These are phyloP conservation scores for Thuja plicata DNA, from an alignment of 83 land plant genomes.

Conservation along the genomic window DNA sequence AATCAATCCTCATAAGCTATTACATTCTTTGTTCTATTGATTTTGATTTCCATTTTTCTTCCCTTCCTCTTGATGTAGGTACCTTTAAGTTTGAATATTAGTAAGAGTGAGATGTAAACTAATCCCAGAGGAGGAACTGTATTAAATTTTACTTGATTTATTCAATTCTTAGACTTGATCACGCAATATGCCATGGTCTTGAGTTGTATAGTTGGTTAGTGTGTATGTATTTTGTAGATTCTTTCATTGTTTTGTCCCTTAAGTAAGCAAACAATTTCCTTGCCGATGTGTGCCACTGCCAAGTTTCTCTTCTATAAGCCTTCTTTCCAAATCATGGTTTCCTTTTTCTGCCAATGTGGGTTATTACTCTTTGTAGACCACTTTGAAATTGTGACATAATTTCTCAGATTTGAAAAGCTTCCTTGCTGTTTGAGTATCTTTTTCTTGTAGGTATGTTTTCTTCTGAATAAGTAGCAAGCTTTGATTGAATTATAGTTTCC, in stretches of 20 bases:
- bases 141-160: background rate
- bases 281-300: background rate
- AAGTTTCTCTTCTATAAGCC: background rate
- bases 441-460: background rate
- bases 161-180: background rate
- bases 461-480: background rate
- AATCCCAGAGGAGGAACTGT: background rate
- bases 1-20: background rate
- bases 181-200: too few species aligned
- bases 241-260: background rate
- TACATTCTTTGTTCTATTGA: background rate
- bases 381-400: background rate
- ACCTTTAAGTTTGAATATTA: background rate
- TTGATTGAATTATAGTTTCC: background rate
- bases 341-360: background rate
- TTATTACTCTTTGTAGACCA: background rate
- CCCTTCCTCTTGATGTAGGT: background rate
- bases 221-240: background rate
- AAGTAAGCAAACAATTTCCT: background rate
- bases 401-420: background rate
- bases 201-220: background rate
- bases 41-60: background rate
- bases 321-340: background rate
- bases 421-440: background rate
- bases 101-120: background rate